Base-by-base conservation (phyloP, 306 rosid species). In the Ochetophila trinervis region DNA sequence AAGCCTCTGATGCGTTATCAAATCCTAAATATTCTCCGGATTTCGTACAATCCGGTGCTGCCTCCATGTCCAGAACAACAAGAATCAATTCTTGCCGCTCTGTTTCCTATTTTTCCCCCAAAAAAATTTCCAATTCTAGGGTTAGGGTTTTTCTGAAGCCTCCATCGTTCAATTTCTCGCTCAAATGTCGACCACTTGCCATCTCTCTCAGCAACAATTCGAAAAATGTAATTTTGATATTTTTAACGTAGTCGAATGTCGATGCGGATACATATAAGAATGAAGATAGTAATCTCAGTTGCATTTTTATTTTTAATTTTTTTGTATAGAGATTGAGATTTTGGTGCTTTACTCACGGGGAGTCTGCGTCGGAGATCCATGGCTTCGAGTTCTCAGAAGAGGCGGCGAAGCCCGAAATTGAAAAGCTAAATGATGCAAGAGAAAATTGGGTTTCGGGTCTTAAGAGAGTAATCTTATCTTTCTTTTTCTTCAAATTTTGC, bases 41-140 rank as follows among this genome's bases (percentile, higher is more conserved):
- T 40, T 40, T 40, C 54, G 20, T 7, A 50, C 19, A 50, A 50
- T 50, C 54, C 54, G 54, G 54, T 50, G 54, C 54, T 50, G 6
- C 8, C 6, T 16, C 21, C 9, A 50, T 50, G 54, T 18, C 54
- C 45, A 40, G 12, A 17, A 50, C 21, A 16, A 16, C 54, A 50
- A 50, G 54, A 50, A 50, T n/a, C 54, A n/a, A 35, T 9, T 62
- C 55, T 69, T 45, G 72, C 51, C 66, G 57, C 30, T 68, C 80
- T n/a, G 47, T 79, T 70, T 48, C 80, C 53, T 34, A 15, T 49
- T 13, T 18, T 20, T 47, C 17, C n/a, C n/a, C 62, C 0, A n/a
- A 50, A n/a, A 50, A 40, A 48, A 15, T 76, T 49, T 35, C 35
- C 24, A 56, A 69, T 17, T 72, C 63, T 79, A 62, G 80, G 66